Percentiles rank a stretch among this genome's conserved stretches.
phyloP scores from a whole-genome alignment of 176 grass and related monocot species.

The Carex kokanica region DNA sequence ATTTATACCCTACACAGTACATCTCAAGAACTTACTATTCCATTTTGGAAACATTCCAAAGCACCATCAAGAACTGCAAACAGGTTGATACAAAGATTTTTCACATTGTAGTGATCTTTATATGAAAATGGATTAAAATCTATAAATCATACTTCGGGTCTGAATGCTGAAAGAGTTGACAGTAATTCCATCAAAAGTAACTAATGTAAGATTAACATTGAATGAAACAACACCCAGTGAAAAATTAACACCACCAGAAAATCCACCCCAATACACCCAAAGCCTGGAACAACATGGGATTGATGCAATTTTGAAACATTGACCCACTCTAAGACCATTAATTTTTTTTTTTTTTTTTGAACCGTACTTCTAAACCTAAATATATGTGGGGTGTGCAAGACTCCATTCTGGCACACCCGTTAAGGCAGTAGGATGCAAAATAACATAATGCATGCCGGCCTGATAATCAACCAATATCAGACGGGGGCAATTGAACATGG shows the following conservation, averaged over 20 bases:
- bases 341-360: background rate
- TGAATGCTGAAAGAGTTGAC: background rate
- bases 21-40: background rate
- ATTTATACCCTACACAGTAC: background rate
- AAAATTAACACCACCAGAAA: background rate
- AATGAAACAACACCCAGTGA: background rate
- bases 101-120: background rate
- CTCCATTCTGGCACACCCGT: conserved; percentile 10
- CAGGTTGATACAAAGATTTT: background rate
- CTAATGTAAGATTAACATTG: background rate
- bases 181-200: background rate
- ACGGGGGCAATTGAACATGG: background rate
- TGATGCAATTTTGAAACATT: conserved; percentile 5
- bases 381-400: background rate
- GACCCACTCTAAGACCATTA: background rate
- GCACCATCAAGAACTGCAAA: background rate
- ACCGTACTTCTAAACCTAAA: conserved; percentile 5
- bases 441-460: conserved; percentile 23
- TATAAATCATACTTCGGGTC: background rate
- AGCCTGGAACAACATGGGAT: background rate
- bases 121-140: background rate
- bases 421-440: background rate
- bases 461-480: conserved; percentile 18
- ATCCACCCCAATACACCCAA: background rate
- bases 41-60: background rate